phyloP scores from a whole-genome alignment of 176 grass and related monocot genomes.

The Zoysia pacifica region DNA sequence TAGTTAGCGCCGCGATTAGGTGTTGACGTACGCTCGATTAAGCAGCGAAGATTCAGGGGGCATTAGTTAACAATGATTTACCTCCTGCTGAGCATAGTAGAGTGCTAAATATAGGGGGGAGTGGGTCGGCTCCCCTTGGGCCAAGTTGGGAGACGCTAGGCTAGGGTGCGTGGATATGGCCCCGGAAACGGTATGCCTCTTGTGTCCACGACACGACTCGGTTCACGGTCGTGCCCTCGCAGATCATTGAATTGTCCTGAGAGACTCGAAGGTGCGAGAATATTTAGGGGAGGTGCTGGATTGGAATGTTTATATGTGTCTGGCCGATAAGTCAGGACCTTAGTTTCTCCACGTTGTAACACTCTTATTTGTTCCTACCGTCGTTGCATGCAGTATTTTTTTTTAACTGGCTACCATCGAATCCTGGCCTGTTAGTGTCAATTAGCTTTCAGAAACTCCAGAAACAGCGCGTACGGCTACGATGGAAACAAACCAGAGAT shows the following conservation, averaged over 20 bases:
- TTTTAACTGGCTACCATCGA: not conserved
- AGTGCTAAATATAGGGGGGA: not conserved
- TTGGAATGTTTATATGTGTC: no score
- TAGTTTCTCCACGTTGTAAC: not conserved
- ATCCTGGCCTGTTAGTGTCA: no score
- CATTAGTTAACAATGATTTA: constrained; percentile 52
- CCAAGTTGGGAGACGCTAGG: no score
- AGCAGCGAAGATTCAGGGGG: constrained; percentile 62
- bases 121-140: no score
- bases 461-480: not conserved
- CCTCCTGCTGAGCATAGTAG: not conserved
- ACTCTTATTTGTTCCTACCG: constrained; percentile 1
- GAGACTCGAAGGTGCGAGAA: no score
- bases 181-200: no score
- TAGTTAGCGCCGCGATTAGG: constrained; percentile 39
- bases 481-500: constrained; percentile 27
- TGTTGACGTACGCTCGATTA: constrained; percentile 46
- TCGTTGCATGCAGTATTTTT: not conserved
- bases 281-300: no score
- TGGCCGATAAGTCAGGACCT: not conserved
- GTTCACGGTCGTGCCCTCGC: no score
- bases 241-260: no score
- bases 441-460: constrained; percentile 7
- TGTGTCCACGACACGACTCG: no score
- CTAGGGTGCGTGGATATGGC: no score